Conservation (phyloP, 257 asterid genomes). For the Avicennia marina region DNA sequence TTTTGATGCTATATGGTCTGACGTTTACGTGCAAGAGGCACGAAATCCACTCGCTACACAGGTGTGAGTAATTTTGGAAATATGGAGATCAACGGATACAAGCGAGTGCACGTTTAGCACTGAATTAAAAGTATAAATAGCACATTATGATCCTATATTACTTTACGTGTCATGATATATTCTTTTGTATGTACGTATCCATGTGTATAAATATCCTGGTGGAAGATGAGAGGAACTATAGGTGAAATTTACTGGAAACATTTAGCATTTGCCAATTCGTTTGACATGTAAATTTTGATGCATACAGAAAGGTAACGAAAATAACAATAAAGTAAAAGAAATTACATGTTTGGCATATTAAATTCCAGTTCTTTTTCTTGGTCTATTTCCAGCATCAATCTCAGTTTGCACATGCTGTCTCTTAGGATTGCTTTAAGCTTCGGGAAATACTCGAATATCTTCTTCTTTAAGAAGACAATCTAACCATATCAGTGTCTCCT, state of each 20-base stretch:
- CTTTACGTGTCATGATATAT: neutral
- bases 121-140: neutral
- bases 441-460: neutral
- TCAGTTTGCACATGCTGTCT: too few relatives aligned
- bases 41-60: slow-evolving; percentile 43
- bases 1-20: too few relatives aligned
- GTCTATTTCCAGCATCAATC: too few relatives aligned
- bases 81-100: slow-evolving; percentile 71
- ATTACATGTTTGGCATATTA: too few relatives aligned
- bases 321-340: too few relatives aligned
- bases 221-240: too few relatives aligned
- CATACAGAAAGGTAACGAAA: too few relatives aligned
- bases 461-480: neutral
- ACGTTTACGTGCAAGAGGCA: slow-evolving; percentile 84
- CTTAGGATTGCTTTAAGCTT: neutral
- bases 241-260: neutral
- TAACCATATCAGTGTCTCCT: neutral
- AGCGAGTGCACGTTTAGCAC: slow-evolving; percentile 33
- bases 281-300: too few relatives aligned
- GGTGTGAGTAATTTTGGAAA: slow-evolving; percentile 24
- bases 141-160: neutral
- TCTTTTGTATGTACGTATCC: neutral
- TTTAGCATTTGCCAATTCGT: too few relatives aligned
- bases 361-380: too few relatives aligned
- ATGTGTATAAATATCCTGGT: too few relatives aligned